Evolutionary conservation across 208 protist genomes (phyloP).

Genomic region (Crithidia bombi): DNA sequence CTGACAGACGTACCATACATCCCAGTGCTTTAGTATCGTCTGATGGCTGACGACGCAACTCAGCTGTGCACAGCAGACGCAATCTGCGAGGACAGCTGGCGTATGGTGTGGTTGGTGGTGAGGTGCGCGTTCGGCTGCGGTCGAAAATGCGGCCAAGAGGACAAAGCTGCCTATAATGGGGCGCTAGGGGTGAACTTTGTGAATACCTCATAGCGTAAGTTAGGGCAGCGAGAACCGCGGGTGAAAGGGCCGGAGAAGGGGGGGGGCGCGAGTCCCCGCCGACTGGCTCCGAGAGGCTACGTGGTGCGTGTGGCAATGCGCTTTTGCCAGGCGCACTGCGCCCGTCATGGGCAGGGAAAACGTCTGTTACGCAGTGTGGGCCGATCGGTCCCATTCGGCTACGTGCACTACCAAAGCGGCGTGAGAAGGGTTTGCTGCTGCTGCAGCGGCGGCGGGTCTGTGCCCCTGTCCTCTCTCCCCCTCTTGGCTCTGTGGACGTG

Average conservation of each 20-base stretch:
- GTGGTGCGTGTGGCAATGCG: background rate
- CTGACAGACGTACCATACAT: slow-evolving; percentile 34
- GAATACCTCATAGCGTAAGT: slow-evolving; percentile 23
- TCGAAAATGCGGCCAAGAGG: too few species aligned
- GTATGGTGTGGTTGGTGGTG: too few species aligned
- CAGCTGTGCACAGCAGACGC: background rate
- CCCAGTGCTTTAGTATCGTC: slow-evolving; percentile 33
- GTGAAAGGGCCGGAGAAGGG: too few species aligned
- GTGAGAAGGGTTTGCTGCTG: background rate
- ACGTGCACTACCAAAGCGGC: slow-evolving; percentile 37
- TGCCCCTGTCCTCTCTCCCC: too few species aligned
- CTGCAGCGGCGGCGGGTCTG: too few species aligned
- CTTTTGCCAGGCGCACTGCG: too few species aligned
- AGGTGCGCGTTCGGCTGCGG: too few species aligned
- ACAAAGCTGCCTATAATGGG: slow-evolving; percentile 17
- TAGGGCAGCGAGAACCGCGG: slow-evolving; percentile 10
- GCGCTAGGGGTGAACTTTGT: slow-evolving; percentile 18
- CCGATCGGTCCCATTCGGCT: slow-evolving; percentile 29
- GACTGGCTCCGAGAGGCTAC: too few species aligned
- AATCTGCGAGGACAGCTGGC: too few species aligned
- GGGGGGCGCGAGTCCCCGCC: too few species aligned
- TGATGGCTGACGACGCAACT: slow-evolving; percentile 7
- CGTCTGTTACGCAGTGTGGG: slow-evolving; percentile 27
- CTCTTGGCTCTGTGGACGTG: slow-evolving; percentile 18
- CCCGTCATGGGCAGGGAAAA: too few species aligned